phyloP scores from a whole-genome alignment of 345 rosid genomes.

The Jatropha curcas region DNA sequence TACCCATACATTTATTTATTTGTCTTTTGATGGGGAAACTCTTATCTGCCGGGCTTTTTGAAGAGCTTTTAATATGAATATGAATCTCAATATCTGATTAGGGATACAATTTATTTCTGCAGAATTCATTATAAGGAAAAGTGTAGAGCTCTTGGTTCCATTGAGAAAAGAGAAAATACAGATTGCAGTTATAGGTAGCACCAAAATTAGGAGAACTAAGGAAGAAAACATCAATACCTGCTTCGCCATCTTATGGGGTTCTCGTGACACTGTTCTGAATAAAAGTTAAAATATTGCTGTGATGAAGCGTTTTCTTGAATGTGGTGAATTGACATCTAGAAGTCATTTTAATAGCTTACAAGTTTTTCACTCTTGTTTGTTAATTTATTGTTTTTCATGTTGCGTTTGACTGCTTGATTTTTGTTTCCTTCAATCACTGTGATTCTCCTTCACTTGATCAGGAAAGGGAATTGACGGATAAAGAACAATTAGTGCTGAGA shows the following conservation, averaged over 20 bases:
- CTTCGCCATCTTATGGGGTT: not conserved
- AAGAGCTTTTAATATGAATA: not conserved
- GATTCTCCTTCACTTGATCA: not conserved
- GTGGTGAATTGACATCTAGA: not conserved
- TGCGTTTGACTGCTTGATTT: not conserved
- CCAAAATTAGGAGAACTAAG: not conserved
- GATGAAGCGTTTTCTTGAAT: not conserved
- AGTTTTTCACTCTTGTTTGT: not conserved
- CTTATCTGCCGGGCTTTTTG: not conserved
- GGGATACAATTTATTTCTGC: not conserved
- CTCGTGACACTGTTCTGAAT: not conserved
- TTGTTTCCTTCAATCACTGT: not conserved
- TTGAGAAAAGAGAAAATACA: not conserved
- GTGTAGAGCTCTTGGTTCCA: not conserved
- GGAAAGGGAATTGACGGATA: not conserved
- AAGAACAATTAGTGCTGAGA: not conserved
- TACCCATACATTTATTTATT: not conserved
- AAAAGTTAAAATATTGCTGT: not conserved
- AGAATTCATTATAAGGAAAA: not conserved
- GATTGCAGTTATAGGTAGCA: not conserved
- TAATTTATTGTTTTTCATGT: not conserved
- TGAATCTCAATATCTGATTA: not conserved
- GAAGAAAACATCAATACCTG: not conserved
- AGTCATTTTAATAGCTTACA: no score
- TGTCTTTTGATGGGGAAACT: not conserved